Evolutionary conservation across 1,139 yeast genomes (phyloP), one percentile per base, ranked within the genome.

Genomic region (Scheffersomyces cryptocercus): DNA sequence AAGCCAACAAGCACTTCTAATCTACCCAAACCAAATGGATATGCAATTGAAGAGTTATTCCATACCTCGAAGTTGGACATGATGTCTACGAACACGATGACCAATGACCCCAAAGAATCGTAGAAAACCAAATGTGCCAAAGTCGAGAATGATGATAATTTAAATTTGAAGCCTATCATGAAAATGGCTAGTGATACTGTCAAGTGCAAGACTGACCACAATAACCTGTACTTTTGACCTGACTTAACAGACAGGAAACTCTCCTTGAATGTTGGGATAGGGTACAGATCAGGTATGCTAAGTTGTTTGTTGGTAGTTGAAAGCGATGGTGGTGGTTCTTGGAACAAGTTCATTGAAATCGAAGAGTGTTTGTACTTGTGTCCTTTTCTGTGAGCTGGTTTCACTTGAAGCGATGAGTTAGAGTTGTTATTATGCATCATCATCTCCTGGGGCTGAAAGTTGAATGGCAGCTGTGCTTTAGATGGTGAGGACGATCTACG

Each of bases 341-440:
- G 97, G 63, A 93, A 93, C 61, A 91, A 79, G 62, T 93, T 93
- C 93, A 93, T 87, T 3, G 96, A 88, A 5, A 93, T 96, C n/a
- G 97, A 89, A 5, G 97, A 89, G 57, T 93, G 98, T 62, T 93
- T 93, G 61, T 93, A 93, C 55, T 91, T 81, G 66, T 93, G 99
- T 9, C 99, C 98, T 51, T 91, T 84, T 69, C 98, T 81, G 57
- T 88, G 95, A 0, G 87, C 82, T 0, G 91, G 79, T 49, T 75
- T 77, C 12, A 67, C 64, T 52, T 56, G 61, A 28, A 71, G 55
- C 5, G 68, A 61, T 31, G 52, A 56, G 31, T 55, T 55, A 8
- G 68, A 61, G n/a, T 61, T 56, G 50, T 61, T 65, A 40, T 41
- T 56, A 38, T 58, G 62, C 61, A 68, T 65, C 44, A 64, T 58